Evolutionary conservation across 202 grass and related monocot genomes (phyloP).

Genomic region (Panicum virgatum): DNA sequence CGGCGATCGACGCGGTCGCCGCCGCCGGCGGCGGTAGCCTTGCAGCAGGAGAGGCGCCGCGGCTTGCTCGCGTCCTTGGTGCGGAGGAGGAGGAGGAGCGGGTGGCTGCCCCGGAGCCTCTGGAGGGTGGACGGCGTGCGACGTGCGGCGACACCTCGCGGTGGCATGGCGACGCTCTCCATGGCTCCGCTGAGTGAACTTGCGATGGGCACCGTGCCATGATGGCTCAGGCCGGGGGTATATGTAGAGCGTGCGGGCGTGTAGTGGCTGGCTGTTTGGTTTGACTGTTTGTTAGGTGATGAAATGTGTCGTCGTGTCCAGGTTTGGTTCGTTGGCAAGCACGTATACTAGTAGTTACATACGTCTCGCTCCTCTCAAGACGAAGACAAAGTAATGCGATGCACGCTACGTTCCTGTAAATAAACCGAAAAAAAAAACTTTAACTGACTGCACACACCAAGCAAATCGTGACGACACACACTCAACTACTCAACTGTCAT

Average conservation of each 20-base stretch:
- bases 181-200: slow-evolving; percentile 62
- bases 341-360: background rate
- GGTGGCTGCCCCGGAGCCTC: background rate
- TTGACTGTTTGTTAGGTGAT: background rate
- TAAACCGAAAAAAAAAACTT: background rate
- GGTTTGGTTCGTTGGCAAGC: background rate
- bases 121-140: slow-evolving; percentile 34
- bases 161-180: slow-evolving; percentile 42
- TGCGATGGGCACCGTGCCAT: slow-evolving; percentile 45
- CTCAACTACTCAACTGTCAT: no score
- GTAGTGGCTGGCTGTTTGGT: background rate
- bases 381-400: background rate
- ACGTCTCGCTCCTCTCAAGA: background rate
- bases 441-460: background rate
- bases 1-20: slow-evolving; percentile 50
- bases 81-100: background rate
- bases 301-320: background rate
- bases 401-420: background rate
- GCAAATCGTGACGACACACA: background rate
- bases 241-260: background rate
- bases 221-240: background rate
- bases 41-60: slow-evolving; percentile 38
- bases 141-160: background rate
- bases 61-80: background rate
- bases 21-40: background rate